phyloP scores from a whole-genome alignment of 495 filamentous ascomycete species.

The Thermothielavioides terrestris region DNA sequence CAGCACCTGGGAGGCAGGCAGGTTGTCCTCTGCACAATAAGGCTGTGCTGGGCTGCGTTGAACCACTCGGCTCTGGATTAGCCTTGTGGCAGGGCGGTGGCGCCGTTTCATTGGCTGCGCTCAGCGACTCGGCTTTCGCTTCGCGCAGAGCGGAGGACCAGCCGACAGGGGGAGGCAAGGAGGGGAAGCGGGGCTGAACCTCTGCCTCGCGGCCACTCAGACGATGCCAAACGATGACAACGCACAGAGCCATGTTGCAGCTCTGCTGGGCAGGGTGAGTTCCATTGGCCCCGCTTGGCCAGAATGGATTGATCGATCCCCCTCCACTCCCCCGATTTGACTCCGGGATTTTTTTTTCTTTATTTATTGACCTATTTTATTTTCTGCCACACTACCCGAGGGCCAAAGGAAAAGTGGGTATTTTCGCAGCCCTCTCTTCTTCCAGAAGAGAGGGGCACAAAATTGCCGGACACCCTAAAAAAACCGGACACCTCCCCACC shows the following conservation, averaged over 20 bases:
- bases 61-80: conserved; percentile 27
- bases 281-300: too few species aligned
- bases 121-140: conserved; percentile 7
- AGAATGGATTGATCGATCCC: too few species aligned
- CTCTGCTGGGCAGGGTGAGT: neutral
- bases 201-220: conserved; percentile 17
- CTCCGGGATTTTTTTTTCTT: too few species aligned
- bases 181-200: conserved; percentile 17
- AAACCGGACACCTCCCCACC: too few species aligned
- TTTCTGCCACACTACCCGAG: too few species aligned
- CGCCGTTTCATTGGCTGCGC: conserved; percentile 14
- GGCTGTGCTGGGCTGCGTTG: conserved; percentile 24
- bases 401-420: too few species aligned
- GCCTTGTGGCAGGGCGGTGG: conserved; percentile 26
- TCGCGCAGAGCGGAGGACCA: neutral
- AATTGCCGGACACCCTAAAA: too few species aligned
- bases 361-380: too few species aligned
- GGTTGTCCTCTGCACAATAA: conserved; percentile 15
- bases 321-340: too few species aligned
- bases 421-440: too few species aligned
- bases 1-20: conserved; percentile 7
- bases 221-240: conserved; percentile 7
- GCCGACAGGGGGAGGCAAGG: conserved; percentile 4
- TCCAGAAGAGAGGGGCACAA: too few species aligned
- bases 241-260: conserved; percentile 17